These are phyloP conservation scores for Naematelia encephala DNA, from an alignment of 768 basidiomycete genomes.

Conservation along the genomic window DNA sequence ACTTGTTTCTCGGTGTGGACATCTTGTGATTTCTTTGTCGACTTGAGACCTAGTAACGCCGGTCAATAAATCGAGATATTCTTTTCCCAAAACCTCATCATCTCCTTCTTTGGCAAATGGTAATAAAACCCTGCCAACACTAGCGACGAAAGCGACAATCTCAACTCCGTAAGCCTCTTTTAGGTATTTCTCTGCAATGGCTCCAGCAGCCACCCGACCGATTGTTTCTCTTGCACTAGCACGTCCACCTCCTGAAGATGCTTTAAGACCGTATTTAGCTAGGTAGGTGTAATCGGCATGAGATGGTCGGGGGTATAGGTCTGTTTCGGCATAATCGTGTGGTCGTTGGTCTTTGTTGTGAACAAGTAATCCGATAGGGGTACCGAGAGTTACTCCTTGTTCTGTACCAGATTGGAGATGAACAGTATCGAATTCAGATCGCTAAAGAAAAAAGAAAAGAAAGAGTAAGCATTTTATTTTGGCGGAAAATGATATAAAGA, in stretches of 20 bases:
- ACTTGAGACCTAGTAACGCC: slow-evolving; percentile 82
- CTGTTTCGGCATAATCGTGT: slow-evolving; percentile 97
- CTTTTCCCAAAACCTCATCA: slow-evolving; percentile 70
- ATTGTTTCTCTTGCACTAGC: slow-evolving; percentile 96
- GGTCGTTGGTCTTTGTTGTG: slow-evolving; percentile 98
- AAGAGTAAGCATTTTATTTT: too few species aligned
- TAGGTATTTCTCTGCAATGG: slow-evolving; percentile 95
- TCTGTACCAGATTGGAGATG: slow-evolving; percentile 91
- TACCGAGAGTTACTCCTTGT: slow-evolving; percentile 90
- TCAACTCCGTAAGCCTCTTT: slow-evolving; percentile 81
- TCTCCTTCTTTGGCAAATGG: slow-evolving; percentile 60
- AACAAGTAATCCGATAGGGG: slow-evolving; percentile 93
- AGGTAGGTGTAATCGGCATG: slow-evolving; percentile 99
- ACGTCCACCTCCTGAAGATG: slow-evolving; percentile 91
- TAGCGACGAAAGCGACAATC: slow-evolving; percentile 94
- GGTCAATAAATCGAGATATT: slow-evolving; percentile 73
- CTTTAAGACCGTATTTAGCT: slow-evolving; percentile 95
- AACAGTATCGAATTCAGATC: slow-evolving; percentile 93
- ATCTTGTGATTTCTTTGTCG: slow-evolving; percentile 79
- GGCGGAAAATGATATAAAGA: too few species aligned
- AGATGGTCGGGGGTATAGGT: slow-evolving; percentile 91
- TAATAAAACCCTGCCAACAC: slow-evolving; percentile 87
- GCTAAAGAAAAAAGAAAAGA: too few species aligned
- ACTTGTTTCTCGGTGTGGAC: slow-evolving; percentile 84
- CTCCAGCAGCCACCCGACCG: slow-evolving; percentile 97